phyloP scores from a whole-genome alignment of 768 basidiomycete genomes.

The Paxillus ammoniavirescens region DNA sequence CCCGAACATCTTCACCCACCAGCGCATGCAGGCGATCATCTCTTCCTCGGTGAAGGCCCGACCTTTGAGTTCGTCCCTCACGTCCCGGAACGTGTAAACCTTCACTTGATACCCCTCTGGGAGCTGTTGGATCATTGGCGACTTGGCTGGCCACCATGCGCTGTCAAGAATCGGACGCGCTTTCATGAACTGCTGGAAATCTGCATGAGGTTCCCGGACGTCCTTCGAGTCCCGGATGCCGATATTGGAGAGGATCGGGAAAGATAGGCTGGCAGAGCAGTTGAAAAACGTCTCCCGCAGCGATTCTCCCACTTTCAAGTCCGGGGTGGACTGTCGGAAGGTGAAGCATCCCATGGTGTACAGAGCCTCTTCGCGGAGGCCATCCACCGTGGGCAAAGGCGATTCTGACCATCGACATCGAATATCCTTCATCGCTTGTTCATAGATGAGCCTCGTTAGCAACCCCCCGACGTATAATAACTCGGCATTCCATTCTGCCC shows the following conservation, averaged over 20 bases:
- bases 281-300: constrained; percentile 77
- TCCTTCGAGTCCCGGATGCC: constrained; percentile 65
- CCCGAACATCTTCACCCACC: constrained; percentile 59
- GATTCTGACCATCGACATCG: constrained; percentile 30
- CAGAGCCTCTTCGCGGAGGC: constrained; percentile 38
- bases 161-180: constrained; percentile 59
- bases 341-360: constrained; percentile 87
- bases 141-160: constrained; percentile 24
- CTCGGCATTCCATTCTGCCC: constrained; percentile 84
- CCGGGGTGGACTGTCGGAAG: constrained; percentile 82
- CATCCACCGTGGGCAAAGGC: neutral
- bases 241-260: constrained; percentile 71
- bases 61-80: constrained; percentile 65
- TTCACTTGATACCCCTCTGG: constrained; percentile 62
- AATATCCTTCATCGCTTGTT: constrained; percentile 67
- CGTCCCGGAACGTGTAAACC: constrained; percentile 72
- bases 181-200: constrained; percentile 70
- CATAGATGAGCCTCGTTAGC: constrained; percentile 79
- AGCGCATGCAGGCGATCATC: constrained; percentile 75
- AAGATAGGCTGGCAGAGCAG: constrained; percentile 45
- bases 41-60: constrained; percentile 67
- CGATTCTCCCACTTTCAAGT: constrained; percentile 61
- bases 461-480: constrained; percentile 81
- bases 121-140: constrained; percentile 60
- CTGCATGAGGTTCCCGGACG: constrained; percentile 68